phyloP scores from a whole-genome alignment of 768 basidiomycete genomes.

The Macrocybe gigantea region DNA sequence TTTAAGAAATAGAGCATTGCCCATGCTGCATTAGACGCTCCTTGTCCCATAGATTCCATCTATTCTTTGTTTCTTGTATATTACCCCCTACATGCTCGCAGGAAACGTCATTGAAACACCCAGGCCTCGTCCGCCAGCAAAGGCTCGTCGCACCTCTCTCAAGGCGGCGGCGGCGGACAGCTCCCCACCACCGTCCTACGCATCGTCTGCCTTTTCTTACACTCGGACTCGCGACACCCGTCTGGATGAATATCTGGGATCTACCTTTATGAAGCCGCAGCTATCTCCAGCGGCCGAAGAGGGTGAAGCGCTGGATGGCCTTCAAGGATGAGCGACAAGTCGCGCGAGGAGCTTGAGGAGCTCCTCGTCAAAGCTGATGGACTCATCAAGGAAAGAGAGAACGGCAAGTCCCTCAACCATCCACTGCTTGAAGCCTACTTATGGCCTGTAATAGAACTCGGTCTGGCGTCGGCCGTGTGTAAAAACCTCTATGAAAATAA shows the following conservation, averaged over 20 bases:
- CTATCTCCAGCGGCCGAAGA: slow-evolving; percentile 15
- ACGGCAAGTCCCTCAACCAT: slow-evolving; percentile 42
- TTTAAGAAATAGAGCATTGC: too few relatives aligned
- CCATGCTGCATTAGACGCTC: too few relatives aligned
- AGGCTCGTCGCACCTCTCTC: slow-evolving; percentile 42
- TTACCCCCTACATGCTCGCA: slow-evolving; percentile 23
- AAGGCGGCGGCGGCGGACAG: slow-evolving; percentile 20
- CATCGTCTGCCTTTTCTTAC: slow-evolving; percentile 30
- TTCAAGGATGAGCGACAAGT: slow-evolving; percentile 51
- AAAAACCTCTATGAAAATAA: slow-evolving; percentile 70
- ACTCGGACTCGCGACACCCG: slow-evolving; percentile 3
- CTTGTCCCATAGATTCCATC: background rate
- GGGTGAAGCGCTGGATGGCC: too few relatives aligned
- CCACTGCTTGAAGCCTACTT: slow-evolving; percentile 1
- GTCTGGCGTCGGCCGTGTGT: slow-evolving; percentile 59
- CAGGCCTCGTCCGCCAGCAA: slow-evolving; percentile 69
- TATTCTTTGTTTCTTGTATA: background rate
- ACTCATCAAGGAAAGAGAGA: slow-evolving; percentile 72
- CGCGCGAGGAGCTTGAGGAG: slow-evolving; percentile 67
- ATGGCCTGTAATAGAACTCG: slow-evolving; percentile 45
- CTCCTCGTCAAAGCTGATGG: slow-evolving; percentile 69
- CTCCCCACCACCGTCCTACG: slow-evolving; percentile 39
- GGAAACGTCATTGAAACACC: slow-evolving; percentile 40
- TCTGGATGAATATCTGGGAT: slow-evolving; percentile 26
- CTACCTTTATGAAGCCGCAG: slow-evolving; percentile 19